Evolutionary conservation across 2,329 filamentous ascomycete species (phyloP), one percentile per base, ranked within the genome.

Genomic region (Alternaria alternata): DNA sequence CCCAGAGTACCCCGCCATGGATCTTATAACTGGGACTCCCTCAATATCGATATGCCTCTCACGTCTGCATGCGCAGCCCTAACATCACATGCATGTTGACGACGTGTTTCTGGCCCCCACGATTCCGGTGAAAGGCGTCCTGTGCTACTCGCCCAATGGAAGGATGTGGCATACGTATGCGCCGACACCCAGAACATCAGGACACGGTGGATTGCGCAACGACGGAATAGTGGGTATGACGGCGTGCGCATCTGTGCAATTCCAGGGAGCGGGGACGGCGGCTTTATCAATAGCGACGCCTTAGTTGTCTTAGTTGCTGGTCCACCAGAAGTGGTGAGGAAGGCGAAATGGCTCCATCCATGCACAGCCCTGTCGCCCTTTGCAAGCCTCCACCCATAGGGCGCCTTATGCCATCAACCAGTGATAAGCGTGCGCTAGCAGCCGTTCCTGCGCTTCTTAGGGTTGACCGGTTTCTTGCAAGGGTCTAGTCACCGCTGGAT

Each of bases 371-470:
- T 55, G 44, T 46, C 42, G 43, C 44, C 57, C 52, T 56, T 61
- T 55, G 54, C 60, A 57, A 57, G 62, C 60, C 61, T 54, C 61
- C 55, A 56, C 57, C 20, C 38, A 14, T 49, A 51, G 34, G 48
- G 39, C 51, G 38, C 39, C 61, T 57, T 57, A 51, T 52, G 51
- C 55, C 54, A 57, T 62, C 59, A 51, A 47, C 64, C 62, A 63
- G 34, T 62, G 58, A 51, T 52, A 28, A 39, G 60, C 62, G 42
- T 22, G 54, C 55, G 54, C 66, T 66, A 66, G 46, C 49, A 60
- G 56, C 58, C 64, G 62, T 68, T 68, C 61, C 62, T 68, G 64
- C 52, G 44, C 64, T 68, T 59, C 46, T 62, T 68, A 47, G 58
- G 60, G 62, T 57, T 68, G 62, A 68, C 66, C 66, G 66, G 66